phyloP scores from a whole-genome alignment of 192 early-diverging fungal species.

The Linnemannia zychae region DNA sequence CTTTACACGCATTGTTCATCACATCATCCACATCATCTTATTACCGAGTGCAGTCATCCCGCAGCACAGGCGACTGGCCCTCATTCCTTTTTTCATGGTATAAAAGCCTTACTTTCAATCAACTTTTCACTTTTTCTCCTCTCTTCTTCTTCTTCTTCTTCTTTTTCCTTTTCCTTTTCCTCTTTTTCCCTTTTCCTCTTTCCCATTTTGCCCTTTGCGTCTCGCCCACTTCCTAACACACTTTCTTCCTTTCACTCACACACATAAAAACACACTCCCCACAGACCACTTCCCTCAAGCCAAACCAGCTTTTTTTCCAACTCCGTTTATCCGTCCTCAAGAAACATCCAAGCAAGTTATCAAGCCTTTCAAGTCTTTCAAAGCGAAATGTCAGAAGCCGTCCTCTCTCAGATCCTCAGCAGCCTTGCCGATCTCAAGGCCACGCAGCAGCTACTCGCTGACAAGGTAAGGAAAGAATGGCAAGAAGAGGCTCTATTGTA shows the following conservation, averaged over 20 bases:
- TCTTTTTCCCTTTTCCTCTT: conserved; percentile 34
- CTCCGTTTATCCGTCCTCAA: not conserved
- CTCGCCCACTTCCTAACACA: not conserved
- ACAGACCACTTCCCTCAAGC: not conserved
- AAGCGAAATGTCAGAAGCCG: conserved; percentile 42
- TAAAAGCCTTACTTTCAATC: conserved; percentile 17
- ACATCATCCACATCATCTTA: not conserved
- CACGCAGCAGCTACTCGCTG: conserved; percentile 35
- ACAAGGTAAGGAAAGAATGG: conserved; percentile 35
- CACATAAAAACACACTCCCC: not conserved
- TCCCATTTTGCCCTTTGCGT: conserved; percentile 5
- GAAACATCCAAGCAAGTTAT: not conserved
- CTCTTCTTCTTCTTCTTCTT: conserved; percentile 28
- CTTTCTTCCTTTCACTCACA: not conserved
- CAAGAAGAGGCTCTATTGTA: not conserved
- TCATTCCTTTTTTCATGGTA: not conserved
- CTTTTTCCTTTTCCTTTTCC: conserved; percentile 25
- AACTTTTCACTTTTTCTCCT: conserved; percentile 16
- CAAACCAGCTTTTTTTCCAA: not conserved
- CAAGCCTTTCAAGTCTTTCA: not conserved
- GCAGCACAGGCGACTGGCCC: not conserved
- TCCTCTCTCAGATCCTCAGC: conserved; percentile 44
- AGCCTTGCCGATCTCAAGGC: conserved; percentile 39
- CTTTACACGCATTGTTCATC: too few species aligned
- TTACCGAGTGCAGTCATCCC: not conserved